A percentile compares a stretch with the other conserved stretches of the same genome.
These are phyloP conservation scores for Nymphaea colorata DNA, from an alignment of 164 flowering plant species.

Conservation along the genomic window DNA sequence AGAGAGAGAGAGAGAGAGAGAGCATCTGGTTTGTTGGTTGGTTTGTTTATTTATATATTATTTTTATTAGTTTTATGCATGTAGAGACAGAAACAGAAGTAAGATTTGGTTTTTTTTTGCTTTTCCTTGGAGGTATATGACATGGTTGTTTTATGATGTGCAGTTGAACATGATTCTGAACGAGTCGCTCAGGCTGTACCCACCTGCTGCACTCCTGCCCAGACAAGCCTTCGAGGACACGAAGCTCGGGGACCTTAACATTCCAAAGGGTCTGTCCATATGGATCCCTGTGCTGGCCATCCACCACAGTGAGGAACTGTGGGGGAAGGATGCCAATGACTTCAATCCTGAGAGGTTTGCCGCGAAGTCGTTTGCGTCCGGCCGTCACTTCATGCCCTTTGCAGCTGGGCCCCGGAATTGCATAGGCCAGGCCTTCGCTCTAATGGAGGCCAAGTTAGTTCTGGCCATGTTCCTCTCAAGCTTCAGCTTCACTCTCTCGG, in stretches of 20 bases:
- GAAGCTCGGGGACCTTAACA: slow-evolving; percentile 60
- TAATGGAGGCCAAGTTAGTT: slow-evolving; percentile 87
- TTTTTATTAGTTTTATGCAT: too few relatives aligned
- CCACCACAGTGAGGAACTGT: slow-evolving; percentile 66
- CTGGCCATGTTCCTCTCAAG: slow-evolving; percentile 53
- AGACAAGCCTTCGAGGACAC: slow-evolving; percentile 83
- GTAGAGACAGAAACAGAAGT: too few relatives aligned
- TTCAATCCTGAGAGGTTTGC: slow-evolving; percentile 83
- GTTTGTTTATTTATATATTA: too few relatives aligned
- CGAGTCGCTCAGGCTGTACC: slow-evolving; percentile 79
- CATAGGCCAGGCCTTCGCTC: slow-evolving; percentile 77
- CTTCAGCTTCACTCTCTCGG: slow-evolving; percentile 56
- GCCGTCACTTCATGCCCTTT: slow-evolving; percentile 53
- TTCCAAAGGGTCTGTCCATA: slow-evolving; percentile 79
- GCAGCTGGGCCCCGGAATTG: slow-evolving; percentile 82
- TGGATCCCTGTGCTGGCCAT: slow-evolving; percentile 92
- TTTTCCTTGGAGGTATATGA: too few relatives aligned
- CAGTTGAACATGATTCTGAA: slow-evolving; percentile 88
- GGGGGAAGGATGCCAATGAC: slow-evolving; percentile 88
- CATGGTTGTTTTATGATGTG: neutral
- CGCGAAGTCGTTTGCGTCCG: slow-evolving; percentile 30
- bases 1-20: too few relatives aligned
- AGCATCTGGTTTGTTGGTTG: too few relatives aligned
- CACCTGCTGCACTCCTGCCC: slow-evolving; percentile 75
- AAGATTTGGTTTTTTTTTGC: too few relatives aligned